Conservation (phyloP, 2,329 filamentous ascomycete genomes). For the Aspergillus cejpii region DNA sequence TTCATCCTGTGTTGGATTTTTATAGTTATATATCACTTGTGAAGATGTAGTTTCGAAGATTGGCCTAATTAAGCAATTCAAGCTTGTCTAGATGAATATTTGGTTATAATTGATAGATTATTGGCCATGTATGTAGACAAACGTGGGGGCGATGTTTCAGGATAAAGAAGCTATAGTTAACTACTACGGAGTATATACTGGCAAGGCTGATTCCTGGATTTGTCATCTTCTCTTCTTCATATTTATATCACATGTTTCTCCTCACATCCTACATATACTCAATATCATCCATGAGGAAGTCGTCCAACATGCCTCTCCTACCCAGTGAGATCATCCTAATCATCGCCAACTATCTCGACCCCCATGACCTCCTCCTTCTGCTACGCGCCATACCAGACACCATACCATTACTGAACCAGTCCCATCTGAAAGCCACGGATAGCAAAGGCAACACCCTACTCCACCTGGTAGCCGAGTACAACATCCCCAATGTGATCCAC, state of each 20-base stretch:
- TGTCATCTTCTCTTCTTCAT: background rate
- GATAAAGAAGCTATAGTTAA: background rate
- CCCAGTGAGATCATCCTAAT: background rate
- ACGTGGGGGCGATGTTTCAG: background rate
- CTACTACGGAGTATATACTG: too few species aligned
- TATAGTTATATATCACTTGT: background rate
- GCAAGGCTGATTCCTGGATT: background rate
- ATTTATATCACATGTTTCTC: background rate
- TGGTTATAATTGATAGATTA: background rate
- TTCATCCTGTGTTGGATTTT: background rate
- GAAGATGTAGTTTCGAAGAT: background rate
- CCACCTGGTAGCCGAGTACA: background rate
- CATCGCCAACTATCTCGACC: background rate
- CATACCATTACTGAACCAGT: background rate
- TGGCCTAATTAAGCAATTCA: background rate
- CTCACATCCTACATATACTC: background rate
- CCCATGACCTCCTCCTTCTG: background rate
- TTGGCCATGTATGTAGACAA: background rate
- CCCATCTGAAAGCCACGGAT: background rate
- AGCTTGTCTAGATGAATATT: too few species aligned
- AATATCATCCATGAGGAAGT: background rate
- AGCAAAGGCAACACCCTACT: background rate
- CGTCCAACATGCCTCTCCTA: background rate
- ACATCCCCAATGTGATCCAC: background rate
- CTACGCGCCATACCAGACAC: background rate